Evolutionary conservation across 73 alveolate species (phyloP).

Genomic region (Tetrahymena borealis): DNA sequence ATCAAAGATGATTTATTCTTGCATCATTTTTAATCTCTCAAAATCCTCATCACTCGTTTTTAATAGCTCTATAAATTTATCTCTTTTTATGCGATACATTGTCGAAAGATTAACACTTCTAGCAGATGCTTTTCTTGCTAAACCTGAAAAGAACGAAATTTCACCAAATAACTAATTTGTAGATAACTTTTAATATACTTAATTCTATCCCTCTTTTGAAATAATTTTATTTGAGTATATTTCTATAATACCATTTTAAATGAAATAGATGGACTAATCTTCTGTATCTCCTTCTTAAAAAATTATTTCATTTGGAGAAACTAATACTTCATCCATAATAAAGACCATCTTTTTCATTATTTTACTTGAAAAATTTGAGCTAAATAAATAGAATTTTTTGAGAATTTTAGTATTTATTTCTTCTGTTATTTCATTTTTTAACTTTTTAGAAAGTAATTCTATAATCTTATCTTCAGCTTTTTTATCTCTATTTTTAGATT

Average conservation of each 20-base stretch:
- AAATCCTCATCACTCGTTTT: background rate
- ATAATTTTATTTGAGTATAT: background rate
- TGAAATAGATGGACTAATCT: background rate
- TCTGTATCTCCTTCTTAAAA: background rate
- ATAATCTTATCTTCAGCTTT: background rate
- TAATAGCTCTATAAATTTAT: background rate
- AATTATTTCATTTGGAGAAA: background rate
- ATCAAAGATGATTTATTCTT: background rate
- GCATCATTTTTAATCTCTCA: background rate
- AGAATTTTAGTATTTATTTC: background rate
- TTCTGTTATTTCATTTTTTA: background rate
- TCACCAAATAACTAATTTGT: constrained; percentile 20
- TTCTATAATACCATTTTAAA: background rate
- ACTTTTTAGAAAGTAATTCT: background rate
- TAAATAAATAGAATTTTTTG: background rate
- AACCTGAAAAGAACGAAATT: constrained; percentile 13
- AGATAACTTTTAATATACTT: background rate
- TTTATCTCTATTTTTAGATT: background rate
- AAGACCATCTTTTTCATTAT: background rate
- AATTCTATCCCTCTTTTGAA: background rate
- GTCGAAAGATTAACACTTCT: background rate
- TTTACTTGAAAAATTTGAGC: background rate
- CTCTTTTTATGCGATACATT: background rate
- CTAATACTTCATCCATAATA: background rate
- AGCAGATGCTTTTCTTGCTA: constrained; percentile 37